Evolutionary conservation across 768 basidiomycete genomes (phyloP).

Genomic region (Tremella mesenterica): DNA sequence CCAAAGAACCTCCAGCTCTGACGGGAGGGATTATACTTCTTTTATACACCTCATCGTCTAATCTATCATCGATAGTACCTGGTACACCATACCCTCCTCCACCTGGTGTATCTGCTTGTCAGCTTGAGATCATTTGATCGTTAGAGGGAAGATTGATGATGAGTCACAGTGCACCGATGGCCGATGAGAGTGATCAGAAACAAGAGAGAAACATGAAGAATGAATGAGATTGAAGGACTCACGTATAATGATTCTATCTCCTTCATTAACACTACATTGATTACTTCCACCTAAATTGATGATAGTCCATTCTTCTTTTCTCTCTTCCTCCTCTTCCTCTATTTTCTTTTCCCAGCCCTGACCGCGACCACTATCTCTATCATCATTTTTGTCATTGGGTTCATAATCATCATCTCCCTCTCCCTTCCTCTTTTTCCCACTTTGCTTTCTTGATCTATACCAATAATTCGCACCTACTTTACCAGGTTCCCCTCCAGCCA

Average conservation of each 20-base stretch:
- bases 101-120: constrained; percentile 24
- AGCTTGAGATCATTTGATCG: neutral
- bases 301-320: neutral
- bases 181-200: neutral
- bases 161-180: neutral
- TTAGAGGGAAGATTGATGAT: too few species aligned
- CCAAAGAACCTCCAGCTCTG: constrained; percentile 11
- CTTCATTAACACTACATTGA: constrained; percentile 9
- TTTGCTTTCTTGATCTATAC: constrained; percentile 3
- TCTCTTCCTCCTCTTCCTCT: neutral
- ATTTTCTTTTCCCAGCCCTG: neutral
- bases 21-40: constrained; percentile 9
- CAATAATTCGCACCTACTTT: constrained; percentile 13
- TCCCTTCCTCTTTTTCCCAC: constrained; percentile 1
- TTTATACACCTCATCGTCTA: constrained; percentile 19
- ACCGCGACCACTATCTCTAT: neutral
- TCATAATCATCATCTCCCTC: constrained; percentile 1
- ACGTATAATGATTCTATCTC: constrained; percentile 18
- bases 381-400: constrained; percentile 3
- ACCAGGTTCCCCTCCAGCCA: constrained; percentile 48
- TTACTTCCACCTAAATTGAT: constrained; percentile 16
- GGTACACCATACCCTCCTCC: constrained; percentile 31
- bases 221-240: neutral
- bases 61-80: constrained; percentile 14
- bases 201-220: neutral